Percentiles rank a stretch among this genome's conserved stretches.
These are phyloP conservation scores for Heritiera littoralis DNA, from an alignment of 345 rosid species.

Conservation along the genomic window DNA sequence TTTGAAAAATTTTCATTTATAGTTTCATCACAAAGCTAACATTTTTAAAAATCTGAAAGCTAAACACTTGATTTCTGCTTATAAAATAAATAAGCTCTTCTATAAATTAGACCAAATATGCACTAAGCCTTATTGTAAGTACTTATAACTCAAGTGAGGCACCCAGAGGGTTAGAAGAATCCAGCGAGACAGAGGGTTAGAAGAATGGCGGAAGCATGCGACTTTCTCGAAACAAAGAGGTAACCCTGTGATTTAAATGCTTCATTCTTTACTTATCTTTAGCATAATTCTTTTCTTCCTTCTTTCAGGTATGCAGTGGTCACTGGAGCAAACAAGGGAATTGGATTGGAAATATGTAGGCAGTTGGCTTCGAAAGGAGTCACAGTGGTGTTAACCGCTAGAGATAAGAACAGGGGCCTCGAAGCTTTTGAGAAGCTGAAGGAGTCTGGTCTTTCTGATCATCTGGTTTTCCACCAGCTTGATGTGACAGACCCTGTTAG, in stretches of 20 bases:
- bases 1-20: too few relatives aligned
- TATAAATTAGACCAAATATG: too few relatives aligned
- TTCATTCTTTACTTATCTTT: not conserved
- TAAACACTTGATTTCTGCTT: too few relatives aligned
- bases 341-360: constrained; percentile 25
- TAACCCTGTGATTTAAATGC: not conserved
- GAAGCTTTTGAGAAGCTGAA: constrained; percentile 28
- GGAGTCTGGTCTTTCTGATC: constrained; percentile 14
- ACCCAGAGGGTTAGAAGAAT: too few relatives aligned
- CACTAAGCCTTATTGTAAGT: too few relatives aligned
- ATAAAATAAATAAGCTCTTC: too few relatives aligned
- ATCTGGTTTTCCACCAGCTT: constrained; percentile 27
- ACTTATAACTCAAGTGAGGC: too few relatives aligned
- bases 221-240: constrained; percentile 7
- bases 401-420: constrained; percentile 27
- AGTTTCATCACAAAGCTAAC: too few relatives aligned
- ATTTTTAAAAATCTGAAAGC: too few relatives aligned
- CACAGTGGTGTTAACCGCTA: constrained; percentile 27
- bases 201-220: not conserved
- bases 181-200: too few relatives aligned
- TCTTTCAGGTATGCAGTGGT: constrained; percentile 21
- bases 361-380: constrained; percentile 30
- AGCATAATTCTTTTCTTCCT: not conserved
- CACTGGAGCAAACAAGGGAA: constrained; percentile 29
- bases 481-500: constrained; percentile 29